Conservation (phyloP, 805 yeast species). For the Barnettozyma botsteinii region DNA sequence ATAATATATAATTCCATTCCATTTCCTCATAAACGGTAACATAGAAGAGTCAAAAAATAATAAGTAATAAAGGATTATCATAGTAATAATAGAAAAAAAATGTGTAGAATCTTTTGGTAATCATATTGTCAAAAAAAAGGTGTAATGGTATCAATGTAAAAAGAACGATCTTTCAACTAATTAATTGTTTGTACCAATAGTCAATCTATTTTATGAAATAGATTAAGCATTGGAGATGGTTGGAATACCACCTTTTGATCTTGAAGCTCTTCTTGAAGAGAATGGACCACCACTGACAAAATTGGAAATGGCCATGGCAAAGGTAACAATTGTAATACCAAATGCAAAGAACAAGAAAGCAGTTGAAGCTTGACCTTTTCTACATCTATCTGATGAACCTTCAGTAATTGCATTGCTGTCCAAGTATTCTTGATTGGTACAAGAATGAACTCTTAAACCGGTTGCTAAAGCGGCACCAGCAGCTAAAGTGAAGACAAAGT, state of each 20-base stretch:
- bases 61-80: no score
- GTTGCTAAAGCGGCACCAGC: conserved; percentile 95
- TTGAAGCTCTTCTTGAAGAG: conserved; percentile 51
- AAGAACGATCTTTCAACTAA: no score
- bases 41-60: no score
- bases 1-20: no score
- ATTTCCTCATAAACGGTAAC: no score
- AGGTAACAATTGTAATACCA: conserved; percentile 64
- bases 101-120: no score
- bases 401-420: conserved; percentile 62
- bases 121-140: no score
- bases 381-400: conserved; percentile 81
- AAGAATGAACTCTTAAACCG: conserved; percentile 80
- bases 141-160: no score
- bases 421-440: conserved; percentile 63
- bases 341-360: conserved; percentile 84
- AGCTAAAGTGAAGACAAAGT: conserved; percentile 86
- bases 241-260: conserved; percentile 69
- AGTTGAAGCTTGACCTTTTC: conserved; percentile 83
- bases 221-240: conserved; percentile 48
- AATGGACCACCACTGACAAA: conserved; percentile 53
- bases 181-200: no score
- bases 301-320: conserved; percentile 44
- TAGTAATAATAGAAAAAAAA: no score
- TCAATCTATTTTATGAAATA: not conserved